These are phyloP conservation scores for Mimosa pudica DNA, from an alignment of 306 rosid genomes.

Conservation along the genomic window DNA sequence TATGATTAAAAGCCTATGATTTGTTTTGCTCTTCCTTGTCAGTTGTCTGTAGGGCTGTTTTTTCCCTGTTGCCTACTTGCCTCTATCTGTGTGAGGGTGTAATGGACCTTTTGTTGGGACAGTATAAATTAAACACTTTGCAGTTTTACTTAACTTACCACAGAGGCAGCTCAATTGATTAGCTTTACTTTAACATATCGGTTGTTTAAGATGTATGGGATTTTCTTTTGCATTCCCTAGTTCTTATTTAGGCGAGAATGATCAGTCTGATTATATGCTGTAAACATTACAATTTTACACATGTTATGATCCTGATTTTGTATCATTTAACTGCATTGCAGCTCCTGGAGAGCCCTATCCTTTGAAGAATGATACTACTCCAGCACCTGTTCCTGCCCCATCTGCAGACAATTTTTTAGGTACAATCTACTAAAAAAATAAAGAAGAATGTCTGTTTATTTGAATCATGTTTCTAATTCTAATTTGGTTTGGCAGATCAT, in stretches of 20 bases:
- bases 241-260: neutral
- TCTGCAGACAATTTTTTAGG: slow-evolving; percentile 42
- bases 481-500: neutral
- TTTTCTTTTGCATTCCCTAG: neutral
- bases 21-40: neutral
- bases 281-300: neutral
- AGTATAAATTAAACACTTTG: neutral
- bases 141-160: neutral
- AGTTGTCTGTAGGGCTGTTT: neutral
- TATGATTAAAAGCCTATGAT: neutral
- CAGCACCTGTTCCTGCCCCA: slow-evolving; percentile 47
- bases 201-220: neutral
- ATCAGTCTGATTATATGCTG: neutral
- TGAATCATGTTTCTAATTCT: neutral
- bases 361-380: slow-evolving; percentile 40
- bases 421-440: slow-evolving; percentile 14
- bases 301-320: neutral
- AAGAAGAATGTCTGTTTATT: neutral
- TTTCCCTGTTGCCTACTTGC: neutral
- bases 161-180: neutral
- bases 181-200: neutral
- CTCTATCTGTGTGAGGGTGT: neutral
- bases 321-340: slow-evolving; percentile 34
- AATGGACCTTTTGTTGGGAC: neutral
- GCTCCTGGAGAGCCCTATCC: slow-evolving; percentile 71